A percentile compares a stretch with the other conserved stretches of the same genome.
These are phyloP conservation scores for Cladophialophora immunda DNA, from an alignment of 2,329 filamentous ascomycete genomes.

Conservation along the genomic window DNA sequence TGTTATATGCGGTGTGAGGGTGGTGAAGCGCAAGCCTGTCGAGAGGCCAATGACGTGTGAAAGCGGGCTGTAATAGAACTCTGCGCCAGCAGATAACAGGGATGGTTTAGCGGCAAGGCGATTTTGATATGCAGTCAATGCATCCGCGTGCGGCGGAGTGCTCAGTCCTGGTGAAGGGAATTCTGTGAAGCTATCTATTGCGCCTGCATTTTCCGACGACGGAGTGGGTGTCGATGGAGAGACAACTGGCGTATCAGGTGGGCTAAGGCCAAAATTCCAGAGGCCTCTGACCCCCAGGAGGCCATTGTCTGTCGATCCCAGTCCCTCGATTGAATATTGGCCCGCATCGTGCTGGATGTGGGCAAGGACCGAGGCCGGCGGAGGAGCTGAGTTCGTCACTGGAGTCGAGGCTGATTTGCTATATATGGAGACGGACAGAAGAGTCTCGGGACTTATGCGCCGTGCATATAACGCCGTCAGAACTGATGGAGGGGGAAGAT, in stretches of 20 bases:
- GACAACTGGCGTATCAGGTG: conserved; percentile 53
- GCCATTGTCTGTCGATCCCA: conserved; percentile 92
- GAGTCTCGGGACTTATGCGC: conserved; percentile 77
- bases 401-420: conserved; percentile 49
- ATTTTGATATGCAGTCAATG: conserved; percentile 27
- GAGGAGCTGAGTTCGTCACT: conserved; percentile 57
- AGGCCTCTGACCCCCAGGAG: conserved; percentile 86
- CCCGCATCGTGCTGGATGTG: conserved; percentile 75
- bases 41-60: conserved; percentile 95
- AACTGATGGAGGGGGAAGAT: conserved; percentile 74
- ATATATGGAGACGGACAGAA: conserved; percentile 74
- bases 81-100: conserved; percentile 87
- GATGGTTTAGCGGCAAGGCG: conserved; percentile 54
- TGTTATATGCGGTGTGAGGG: conserved; percentile 59
- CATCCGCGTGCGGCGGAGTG: conserved; percentile 47
- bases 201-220: conserved; percentile 7
- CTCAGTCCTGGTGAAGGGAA: conserved; percentile 29
- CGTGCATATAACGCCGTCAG: conserved; percentile 87
- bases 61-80: conserved; percentile 92
- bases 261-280: conserved; percentile 84
- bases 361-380: conserved; percentile 55
- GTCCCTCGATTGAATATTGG: conserved; percentile 85
- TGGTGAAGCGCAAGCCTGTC: conserved; percentile 87
- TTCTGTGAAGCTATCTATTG: conserved; percentile 22
- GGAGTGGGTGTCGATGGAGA: conserved; percentile 2